Evolutionary conservation across 306 rosid genomes (phyloP).

Genomic region (cucumber (Cucumis sativus)): Cucumber_9930_V3 NC_026656.2:12762001-12762500

Average conservation of each 20-base stretch:
- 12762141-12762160: background rate
- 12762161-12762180: background rate
- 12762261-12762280: background rate
- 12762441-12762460: background rate
- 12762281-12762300: background rate
- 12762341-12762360: background rate
- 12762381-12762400: background rate
- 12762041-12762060: constrained; percentile 84
- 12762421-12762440: background rate
- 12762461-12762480: background rate
- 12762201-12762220: constrained; percentile 60
- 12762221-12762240: constrained; percentile 79
- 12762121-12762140: background rate
- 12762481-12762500: background rate
- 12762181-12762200: background rate
- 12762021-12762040: constrained; percentile 91
- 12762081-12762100: constrained; percentile 95
- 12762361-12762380: background rate
- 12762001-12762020: constrained; percentile 82
- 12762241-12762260: constrained; percentile 61
- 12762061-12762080: constrained; percentile 95
- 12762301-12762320: background rate
- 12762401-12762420: background rate
- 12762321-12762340: background rate
- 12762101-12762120: constrained; percentile 31